These are phyloP conservation scores for Novymonas esmeraldas DNA, from an alignment of 208 protist species.

Conservation along the genomic window DNA sequence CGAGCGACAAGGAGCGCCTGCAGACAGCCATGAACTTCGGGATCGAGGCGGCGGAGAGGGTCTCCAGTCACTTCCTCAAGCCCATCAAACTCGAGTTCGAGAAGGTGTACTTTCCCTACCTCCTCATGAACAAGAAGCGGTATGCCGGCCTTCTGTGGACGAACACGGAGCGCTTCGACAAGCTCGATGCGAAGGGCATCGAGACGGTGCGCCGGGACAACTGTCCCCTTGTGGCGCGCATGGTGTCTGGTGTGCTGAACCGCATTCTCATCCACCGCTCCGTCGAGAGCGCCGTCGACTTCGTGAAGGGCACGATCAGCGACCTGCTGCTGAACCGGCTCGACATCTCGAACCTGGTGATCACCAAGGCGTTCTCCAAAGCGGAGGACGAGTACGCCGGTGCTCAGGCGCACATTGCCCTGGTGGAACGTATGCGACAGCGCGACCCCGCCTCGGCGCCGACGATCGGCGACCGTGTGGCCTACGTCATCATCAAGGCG, in stretches of 20 bases:
- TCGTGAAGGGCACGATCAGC: conserved; percentile 91
- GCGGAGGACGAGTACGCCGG: conserved; percentile 94
- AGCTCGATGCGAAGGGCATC: conserved; percentile 99
- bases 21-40: conserved; percentile 79
- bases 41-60: conserved; percentile 93
- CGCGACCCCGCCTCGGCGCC: conserved; percentile 83
- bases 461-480: conserved; percentile 84
- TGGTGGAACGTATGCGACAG: conserved; percentile 87
- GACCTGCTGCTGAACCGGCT: conserved; percentile 87
- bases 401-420: conserved; percentile 80
- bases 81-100: conserved; percentile 99
- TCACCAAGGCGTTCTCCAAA: conserved; percentile 94
- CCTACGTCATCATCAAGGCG: conserved; percentile 86
- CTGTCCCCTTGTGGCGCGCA: conserved; percentile 93
- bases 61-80: conserved; percentile 78
- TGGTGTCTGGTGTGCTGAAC: conserved; percentile 88
- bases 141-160: conserved; percentile 99
- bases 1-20: conserved; percentile 66
- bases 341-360: conserved; percentile 86
- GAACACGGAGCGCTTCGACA: conserved; percentile 96
- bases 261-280: conserved; percentile 85
- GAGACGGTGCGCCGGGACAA: conserved; percentile 99
- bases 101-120: conserved; percentile 99
- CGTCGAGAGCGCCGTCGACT: conserved; percentile 86
- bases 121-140: conserved; percentile 99